Conservation (phyloP, 345 rosid species). For the Microthlaspi erraticum region DNA sequence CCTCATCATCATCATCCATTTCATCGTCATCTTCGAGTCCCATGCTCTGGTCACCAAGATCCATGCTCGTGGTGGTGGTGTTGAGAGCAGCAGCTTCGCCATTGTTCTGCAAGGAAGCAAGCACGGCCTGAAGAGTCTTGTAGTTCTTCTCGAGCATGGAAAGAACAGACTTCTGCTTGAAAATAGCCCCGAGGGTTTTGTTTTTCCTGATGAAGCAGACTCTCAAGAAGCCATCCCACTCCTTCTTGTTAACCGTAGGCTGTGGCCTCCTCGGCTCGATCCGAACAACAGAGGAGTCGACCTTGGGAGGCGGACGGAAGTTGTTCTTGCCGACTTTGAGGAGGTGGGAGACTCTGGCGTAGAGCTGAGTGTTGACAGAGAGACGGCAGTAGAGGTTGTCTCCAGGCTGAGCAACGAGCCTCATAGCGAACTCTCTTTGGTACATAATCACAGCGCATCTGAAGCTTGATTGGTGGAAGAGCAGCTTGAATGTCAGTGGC, state of each 20-base stretch:
- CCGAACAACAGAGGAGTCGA: slow-evolving; percentile 92
- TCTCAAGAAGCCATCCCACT: slow-evolving; percentile 89
- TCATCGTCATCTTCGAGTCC: slow-evolving; percentile 52
- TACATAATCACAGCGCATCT: slow-evolving; percentile 93
- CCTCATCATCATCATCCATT: slow-evolving; percentile 43
- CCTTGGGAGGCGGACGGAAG: slow-evolving; percentile 94
- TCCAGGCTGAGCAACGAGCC: slow-evolving; percentile 88
- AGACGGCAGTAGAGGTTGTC: slow-evolving; percentile 86
- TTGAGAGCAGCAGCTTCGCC: slow-evolving; percentile 18
- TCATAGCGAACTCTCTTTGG: slow-evolving; percentile 95
- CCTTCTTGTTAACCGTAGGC: slow-evolving; percentile 69
- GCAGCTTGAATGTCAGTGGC: slow-evolving; percentile 83
- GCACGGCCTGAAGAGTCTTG: slow-evolving; percentile 75
- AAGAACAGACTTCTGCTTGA: slow-evolving; percentile 72
- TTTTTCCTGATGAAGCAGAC: slow-evolving; percentile 91
- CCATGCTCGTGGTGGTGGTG: not conserved
- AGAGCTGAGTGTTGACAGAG: slow-evolving; percentile 80
- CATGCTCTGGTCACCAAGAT: slow-evolving; percentile 56
- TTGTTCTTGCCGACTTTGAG: slow-evolving; percentile 96
- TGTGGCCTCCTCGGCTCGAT: slow-evolving; percentile 82
- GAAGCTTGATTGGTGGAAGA: slow-evolving; percentile 78
- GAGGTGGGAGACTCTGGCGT: slow-evolving; percentile 84
- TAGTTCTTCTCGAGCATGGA: slow-evolving; percentile 77
- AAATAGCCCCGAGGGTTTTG: slow-evolving; percentile 83
- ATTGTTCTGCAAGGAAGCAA: slow-evolving; percentile 43